Percentiles rank a stretch among this genome's conserved stretches.
phyloP scores from a whole-genome alignment of 2,329 filamentous ascomycete genomes.

The Phaeosphaeriaceae sp. region DNA sequence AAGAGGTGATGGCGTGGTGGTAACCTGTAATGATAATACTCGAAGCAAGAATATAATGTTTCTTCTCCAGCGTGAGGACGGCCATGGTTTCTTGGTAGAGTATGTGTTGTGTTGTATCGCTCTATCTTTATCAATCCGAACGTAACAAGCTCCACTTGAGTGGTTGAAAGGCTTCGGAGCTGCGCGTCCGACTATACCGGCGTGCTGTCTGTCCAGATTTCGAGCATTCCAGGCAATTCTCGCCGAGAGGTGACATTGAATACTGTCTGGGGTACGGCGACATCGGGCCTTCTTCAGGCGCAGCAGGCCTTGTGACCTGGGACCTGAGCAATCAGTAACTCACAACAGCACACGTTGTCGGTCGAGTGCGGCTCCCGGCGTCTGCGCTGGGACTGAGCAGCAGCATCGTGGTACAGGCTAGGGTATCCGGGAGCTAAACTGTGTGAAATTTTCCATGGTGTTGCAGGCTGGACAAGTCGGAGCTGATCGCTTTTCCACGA shows the following conservation, averaged over 20 bases:
- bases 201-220: background rate
- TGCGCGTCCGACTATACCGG: background rate
- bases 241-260: background rate
- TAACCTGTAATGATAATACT: background rate
- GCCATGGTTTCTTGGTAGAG: too few relatives aligned
- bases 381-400: background rate
- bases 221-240: background rate
- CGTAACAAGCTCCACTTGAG: background rate
- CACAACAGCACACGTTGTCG: slow-evolving; percentile 4
- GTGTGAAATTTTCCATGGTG: slow-evolving; percentile 6
- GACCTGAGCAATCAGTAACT: background rate
- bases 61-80: background rate
- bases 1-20: slow-evolving; percentile 2
- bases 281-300: slow-evolving; percentile 1
- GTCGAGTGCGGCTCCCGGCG: background rate
- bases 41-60: background rate
- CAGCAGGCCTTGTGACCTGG: background rate
- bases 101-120: too few relatives aligned
- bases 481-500: background rate
- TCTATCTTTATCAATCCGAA: background rate
- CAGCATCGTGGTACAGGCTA: background rate
- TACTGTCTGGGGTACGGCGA: background rate
- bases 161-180: too few relatives aligned
- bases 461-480: slow-evolving; percentile 1
- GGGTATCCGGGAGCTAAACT: slow-evolving; percentile 2